Evolutionary conservation across 2,329 filamentous ascomycete genomes (phyloP), one percentile per base, ranked within the genome.

Genomic region (Aspergillus pseudoviridinutans): DNA sequence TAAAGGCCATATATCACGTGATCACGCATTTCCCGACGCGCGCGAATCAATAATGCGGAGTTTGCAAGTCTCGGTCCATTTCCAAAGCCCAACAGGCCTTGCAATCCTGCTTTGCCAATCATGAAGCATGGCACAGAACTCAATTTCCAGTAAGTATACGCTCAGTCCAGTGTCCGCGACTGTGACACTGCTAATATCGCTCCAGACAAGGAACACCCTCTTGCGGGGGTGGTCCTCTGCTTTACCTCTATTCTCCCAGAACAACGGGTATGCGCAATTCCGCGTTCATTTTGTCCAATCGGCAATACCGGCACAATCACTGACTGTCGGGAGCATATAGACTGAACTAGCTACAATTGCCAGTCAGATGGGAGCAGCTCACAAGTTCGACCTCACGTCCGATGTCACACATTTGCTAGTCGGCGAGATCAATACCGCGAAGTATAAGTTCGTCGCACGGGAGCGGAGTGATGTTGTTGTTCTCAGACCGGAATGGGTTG

Each of bases 391-490:
- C 73, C 85, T 99, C 49, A 97, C 92, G n/a, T 90, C 90, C 56
- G 91, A 97, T 73, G 91, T 96, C 50, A 97, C 94, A 4, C 94
- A 99, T 78, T 86, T 99, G 50, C 84, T 99, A 61, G 91, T 96
- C 60, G 94, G 92, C 72, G 87, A 90, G 67, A 89, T 91, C 68
- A 85, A 93, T 71, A 97, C 93, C 0, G 86, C 89, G 51, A 99
- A 99, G 75, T 99, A 99, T 76, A 89, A 87, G 73, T 96, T 96
- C 80, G 93, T 97, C 68, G 94, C 93, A 54, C 90, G 88, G 70
- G 89, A 93, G 72, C 85, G 94, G 53, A 86, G 88, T 50, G 94
- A 99, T 69, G 87, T 99, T 68, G 87, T 86, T 70, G 87, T 92
- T 51, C 87, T 99, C 78, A 84, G 84, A 47, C 84, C 88, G n/a